Base-by-base conservation (phyloP, 257 asterid species). In the Jacaranda copaia region DNA sequence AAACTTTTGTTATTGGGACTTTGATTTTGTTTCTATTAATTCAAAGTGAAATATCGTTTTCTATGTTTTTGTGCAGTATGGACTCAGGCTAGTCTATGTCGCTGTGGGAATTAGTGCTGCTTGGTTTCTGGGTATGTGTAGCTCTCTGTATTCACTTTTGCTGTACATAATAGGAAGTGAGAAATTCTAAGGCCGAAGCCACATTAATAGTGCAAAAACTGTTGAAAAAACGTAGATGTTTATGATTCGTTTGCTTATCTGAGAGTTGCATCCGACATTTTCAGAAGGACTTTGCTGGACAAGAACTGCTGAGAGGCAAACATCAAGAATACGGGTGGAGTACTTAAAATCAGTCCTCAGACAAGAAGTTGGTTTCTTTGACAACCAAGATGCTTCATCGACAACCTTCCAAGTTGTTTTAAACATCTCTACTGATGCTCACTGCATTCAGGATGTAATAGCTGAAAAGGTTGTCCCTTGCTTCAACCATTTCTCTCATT, bases 261-360 rank as follows among this genome's bases (percentile, higher is more conserved):
- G 35, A 18, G 10, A 10, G 9, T 39, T 20, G 0, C 20, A 20
- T 74, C 55, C 32, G 32, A 2, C 8, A 32, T 74, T 42, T 75
- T 51, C 82, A 86, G 89, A 83, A 72, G 90, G 85, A 63, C 43
- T 86, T 63, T 86, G 88, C 73, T 84, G 90, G 90, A 84, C 90
- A 39, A 81, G 86, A 84, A 84, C 90, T 60, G 85, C 88, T 5
- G 90, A 84, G 86, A 82, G 88, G 74, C 88, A 84, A 77, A 84
- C 90, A 65, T 86, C 88, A 52, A 70, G 85, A 75, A 77, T 84
- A 67, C 74, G 86, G 35, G 67, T 65, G 46, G 84, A 84, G 39
- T 84, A 84, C 51, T 36, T 84, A 35, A 81, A 76, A 70, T 79
- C 90, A 11, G 86, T 84, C 62, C 87, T 86, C 20, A 79, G 89